These are phyloP conservation scores for Cyclotella kingstonii DNA, from an alignment of 108 stramenopile species.

Conservation along the genomic window DNA sequence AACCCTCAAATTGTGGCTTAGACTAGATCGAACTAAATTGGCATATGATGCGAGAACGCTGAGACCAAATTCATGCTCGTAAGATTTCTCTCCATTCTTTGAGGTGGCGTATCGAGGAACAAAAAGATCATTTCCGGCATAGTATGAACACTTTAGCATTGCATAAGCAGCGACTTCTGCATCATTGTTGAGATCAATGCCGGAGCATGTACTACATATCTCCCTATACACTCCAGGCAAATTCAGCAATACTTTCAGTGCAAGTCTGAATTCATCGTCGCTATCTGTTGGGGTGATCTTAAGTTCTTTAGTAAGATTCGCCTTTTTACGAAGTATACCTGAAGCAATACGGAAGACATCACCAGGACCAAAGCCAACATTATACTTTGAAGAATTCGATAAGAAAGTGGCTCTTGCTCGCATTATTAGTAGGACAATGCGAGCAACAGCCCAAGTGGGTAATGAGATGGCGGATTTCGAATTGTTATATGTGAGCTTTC, in stretches of 20 bases:
- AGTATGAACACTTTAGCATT: conserved; percentile 27
- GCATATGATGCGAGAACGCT: conserved; percentile 22
- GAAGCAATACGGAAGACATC: conserved; percentile 35
- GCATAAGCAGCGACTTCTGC: conserved; percentile 20
- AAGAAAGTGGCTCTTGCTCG: conserved; percentile 22
- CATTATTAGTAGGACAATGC: conserved; percentile 35
- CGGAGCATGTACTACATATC: conserved; percentile 18
- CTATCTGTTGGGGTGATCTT: not conserved
- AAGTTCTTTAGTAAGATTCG: not conserved
- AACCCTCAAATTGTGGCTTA: conserved; percentile 6
- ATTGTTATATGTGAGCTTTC: no score
- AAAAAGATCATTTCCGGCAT: conserved; percentile 15
- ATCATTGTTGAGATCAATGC: not conserved
- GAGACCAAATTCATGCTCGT: conserved; percentile 18
- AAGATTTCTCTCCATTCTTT: not conserved
- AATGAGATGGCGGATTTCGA: not conserved
- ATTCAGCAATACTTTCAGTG: conserved; percentile 19
- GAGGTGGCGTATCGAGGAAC: conserved; percentile 1
- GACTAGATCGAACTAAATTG: conserved; percentile 26
- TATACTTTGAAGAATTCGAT: conserved; percentile 7
- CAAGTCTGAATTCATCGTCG: conserved; percentile 24
- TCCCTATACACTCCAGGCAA: conserved; percentile 14
- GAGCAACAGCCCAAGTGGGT: conserved; percentile 29
- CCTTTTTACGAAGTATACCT: conserved; percentile 12
- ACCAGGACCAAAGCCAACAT: conserved; percentile 24